Evolutionary conservation across 192 early-diverging fungal species (phyloP), one percentile per base, ranked within the genome.

Genomic region (Mortierella antarctica): DNA sequence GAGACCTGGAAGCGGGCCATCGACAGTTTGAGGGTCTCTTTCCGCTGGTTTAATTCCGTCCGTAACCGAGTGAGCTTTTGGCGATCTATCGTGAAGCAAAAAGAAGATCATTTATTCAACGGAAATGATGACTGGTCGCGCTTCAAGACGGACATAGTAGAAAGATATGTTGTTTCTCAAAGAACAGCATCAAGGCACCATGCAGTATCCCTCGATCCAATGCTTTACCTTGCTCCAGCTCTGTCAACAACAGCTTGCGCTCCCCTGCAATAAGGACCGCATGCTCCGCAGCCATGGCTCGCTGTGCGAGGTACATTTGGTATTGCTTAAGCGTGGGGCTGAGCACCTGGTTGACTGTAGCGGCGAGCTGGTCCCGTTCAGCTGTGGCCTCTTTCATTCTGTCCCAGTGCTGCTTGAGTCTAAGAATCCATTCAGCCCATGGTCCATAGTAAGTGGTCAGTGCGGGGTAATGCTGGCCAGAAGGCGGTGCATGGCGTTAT

Each of bases 171-270:
- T 31, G 31, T 31, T 51, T 51, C 50, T 51, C 18, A 55, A 55
- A 4, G 23, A 55, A 18, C 3, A 8, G 4, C 9, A 55, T n/a
- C 17, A 0, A 15, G 23, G 8, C 11, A 55, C 50, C 11, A 51
- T 51, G 9, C 55, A 31, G 31, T 31, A 14, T 42, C 10, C 23
- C 18, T 41, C 57, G 14, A 59, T 42, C 23, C 11, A 21, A 7
- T 65, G 13, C 17, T 31, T 40, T 72, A 80, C 77, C 77, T 71
- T 80, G 77, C 18, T 80, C 77, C 13, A 80, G 56, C n/a, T 72
- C 77, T 1, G 40, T 18, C 12, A 62, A 8, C 4, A 80, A 46
- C 18, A 45, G 20, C 17, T 59, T 71, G 17, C 65, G 41, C 20
- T 80, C 77, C 41, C 68, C 70, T 2, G 59, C 47, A 57, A 80